Evolutionary conservation across 768 basidiomycete species (phyloP).

Genomic region (Collybiopsis luxurians): DNA sequence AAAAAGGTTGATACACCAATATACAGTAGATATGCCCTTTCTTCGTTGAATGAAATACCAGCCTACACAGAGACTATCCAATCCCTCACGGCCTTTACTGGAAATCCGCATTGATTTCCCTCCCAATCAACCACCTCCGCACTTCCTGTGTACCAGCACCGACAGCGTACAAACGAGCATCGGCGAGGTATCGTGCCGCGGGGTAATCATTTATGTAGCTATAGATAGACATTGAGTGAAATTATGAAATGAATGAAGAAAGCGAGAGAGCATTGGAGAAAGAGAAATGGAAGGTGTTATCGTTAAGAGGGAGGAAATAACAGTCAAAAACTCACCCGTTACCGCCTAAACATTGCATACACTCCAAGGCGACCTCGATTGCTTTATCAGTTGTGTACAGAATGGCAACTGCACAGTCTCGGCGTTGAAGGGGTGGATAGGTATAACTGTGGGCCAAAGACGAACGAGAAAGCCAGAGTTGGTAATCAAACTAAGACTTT

Average conservation of each 20-base stretch:
- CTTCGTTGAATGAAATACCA: too few species aligned
- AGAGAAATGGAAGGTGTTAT: too few species aligned
- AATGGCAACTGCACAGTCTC: slow-evolving; percentile 97
- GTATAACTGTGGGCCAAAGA: background rate
- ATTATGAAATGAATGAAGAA: background rate
- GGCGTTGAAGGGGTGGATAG: background rate
- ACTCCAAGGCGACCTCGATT: slow-evolving; percentile 87
- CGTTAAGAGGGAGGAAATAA: slow-evolving; percentile 5
- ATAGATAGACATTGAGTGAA: background rate
- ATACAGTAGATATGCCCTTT: too few species aligned
- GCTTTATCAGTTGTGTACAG: slow-evolving; percentile 91
- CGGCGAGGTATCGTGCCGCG: slow-evolving; percentile 81
- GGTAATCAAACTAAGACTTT: too few species aligned
- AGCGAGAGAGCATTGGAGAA: background rate
- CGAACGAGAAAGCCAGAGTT: background rate
- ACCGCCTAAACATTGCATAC: slow-evolving; percentile 91
- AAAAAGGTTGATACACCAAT: too few species aligned
- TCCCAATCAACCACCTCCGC: slow-evolving; percentile 88
- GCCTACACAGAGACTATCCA: too few species aligned
- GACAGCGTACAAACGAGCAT: slow-evolving; percentile 86
- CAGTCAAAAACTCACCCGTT: slow-evolving; percentile 85
- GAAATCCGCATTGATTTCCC: slow-evolving; percentile 80
- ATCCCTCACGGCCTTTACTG: background rate
- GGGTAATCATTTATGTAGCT: slow-evolving; percentile 67
- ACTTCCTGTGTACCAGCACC: slow-evolving; percentile 99